A percentile compares a stretch with the other conserved stretches of the same genome.
phyloP scores from a whole-genome alignment of 371 early-diverging fungal genomes.

The Actinomortierella ambigua region DNA sequence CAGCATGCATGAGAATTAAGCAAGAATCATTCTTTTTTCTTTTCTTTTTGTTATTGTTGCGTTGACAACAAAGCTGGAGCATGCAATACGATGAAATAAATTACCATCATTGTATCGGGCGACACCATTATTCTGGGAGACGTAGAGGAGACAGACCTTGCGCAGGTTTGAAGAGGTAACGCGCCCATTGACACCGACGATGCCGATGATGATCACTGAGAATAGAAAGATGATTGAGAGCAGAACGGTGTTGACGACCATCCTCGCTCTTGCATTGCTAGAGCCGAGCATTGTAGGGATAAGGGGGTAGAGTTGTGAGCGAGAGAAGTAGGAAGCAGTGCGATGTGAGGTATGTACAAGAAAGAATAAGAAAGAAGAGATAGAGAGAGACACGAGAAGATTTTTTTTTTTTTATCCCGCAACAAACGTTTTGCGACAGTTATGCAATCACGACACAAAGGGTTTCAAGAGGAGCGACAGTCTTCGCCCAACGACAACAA shows the following conservation, averaged over 20 bases:
- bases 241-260: constrained; percentile 10
- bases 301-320: too few relatives aligned
- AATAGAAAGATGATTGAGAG: constrained; percentile 12
- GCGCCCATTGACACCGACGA: constrained; percentile 26
- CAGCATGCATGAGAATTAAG: neutral
- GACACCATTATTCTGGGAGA: constrained; percentile 12
- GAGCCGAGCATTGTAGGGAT: constrained; percentile 14
- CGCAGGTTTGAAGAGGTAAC: constrained; percentile 1
- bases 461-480: too few relatives aligned
- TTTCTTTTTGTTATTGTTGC: too few relatives aligned
- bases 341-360: too few relatives aligned
- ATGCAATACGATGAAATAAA: neutral
- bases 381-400: too few relatives aligned
- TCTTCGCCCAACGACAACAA: too few relatives aligned
- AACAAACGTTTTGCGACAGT: too few relatives aligned
- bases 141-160: constrained; percentile 29
- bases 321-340: too few relatives aligned
- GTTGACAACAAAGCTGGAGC: neutral
- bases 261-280: constrained; percentile 16
- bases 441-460: too few relatives aligned
- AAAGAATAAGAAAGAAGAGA: too few relatives aligned
- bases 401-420: too few relatives aligned
- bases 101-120: constrained; percentile 31
- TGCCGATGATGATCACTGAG: constrained; percentile 28
- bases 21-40: too few relatives aligned